Evolutionary conservation across 2,329 filamentous ascomycete genomes (phyloP), one percentile per base, ranked within the genome.

Genomic region (Apiospora koreana): DNA sequence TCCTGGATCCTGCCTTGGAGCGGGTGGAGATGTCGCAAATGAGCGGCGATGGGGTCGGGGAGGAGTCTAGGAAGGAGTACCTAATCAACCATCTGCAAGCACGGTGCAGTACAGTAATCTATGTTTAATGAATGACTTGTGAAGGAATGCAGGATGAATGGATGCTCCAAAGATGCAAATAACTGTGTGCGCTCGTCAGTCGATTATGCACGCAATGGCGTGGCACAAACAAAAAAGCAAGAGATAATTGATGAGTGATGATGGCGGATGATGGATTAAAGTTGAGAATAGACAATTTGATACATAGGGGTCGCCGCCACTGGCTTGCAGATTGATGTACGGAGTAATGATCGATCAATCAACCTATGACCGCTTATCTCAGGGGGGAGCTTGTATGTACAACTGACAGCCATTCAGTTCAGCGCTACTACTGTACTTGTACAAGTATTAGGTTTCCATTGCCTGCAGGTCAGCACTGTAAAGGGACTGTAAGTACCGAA

Each of bases 1-100:
- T 16, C 41, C 54, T 62, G 54, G 54, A 62, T n/a, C 50, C 31
- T 43, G 41, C 41, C 41, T 16, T 43, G 41, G 41, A 43, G 41
- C 31, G 54, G 54, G 54, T 62, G 54, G 54, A 14, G 28, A 38
- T 62, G 54, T 62, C 54, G 54, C 54, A 62, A 62, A 62, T 62
- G 54, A 62, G 54, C 18, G 54, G 21, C 31, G 31, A 62, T 62
- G 54, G 54, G 14, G 31, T 38, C 3, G 18, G 23, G 43, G 43
- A n/a, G 43, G 43, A 45, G 42, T n/a, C n/a, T 21, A 35, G 28
- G 28, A 35, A 28, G n/a, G 50, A 62, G 31, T 31, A 38, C 31
- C 54, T 62, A 62, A 38, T 62, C 28, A 35, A 62, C 8, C 54
- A 9, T 16, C 50, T 35, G 31, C 18, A 31, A 62, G 28, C 54